Percentiles rank a stretch among this genome's conserved stretches.
Conservation (phyloP, 805 yeast species). For the Kuraishia molischiana region DNA sequence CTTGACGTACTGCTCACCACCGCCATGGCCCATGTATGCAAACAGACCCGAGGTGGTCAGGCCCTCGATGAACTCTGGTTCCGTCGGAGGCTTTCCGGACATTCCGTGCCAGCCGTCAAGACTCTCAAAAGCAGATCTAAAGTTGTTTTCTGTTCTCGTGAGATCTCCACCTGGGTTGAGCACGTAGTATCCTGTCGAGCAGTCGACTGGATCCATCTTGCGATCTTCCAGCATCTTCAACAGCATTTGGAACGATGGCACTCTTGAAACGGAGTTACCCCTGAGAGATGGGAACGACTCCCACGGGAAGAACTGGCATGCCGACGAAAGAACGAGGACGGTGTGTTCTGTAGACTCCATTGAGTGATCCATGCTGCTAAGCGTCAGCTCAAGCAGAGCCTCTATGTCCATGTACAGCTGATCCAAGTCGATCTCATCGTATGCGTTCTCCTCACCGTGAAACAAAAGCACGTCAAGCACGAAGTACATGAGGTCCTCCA, state of each 20-base stretch:
- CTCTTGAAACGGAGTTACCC: slow-evolving; percentile 51
- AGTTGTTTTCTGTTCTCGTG: slow-evolving; percentile 48
- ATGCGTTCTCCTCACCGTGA: slow-evolving; percentile 57
- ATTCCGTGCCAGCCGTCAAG: slow-evolving; percentile 42
- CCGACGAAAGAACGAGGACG: slow-evolving; percentile 58
- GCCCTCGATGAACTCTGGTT: slow-evolving; percentile 34
- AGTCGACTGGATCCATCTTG: slow-evolving; percentile 6
- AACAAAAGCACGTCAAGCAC: slow-evolving; percentile 49
- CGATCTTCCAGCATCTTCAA: slow-evolving; percentile 21
- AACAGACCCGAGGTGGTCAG: slow-evolving; percentile 39
- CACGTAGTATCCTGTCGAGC: slow-evolving; percentile 41
- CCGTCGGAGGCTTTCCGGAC: slow-evolving; percentile 47
- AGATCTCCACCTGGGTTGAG: slow-evolving; percentile 83
- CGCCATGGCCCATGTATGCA: slow-evolving; percentile 90
- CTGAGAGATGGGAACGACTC: slow-evolving; percentile 61
- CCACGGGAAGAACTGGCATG: slow-evolving; percentile 79
- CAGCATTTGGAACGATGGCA: slow-evolving; percentile 55
- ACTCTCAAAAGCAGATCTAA: slow-evolving; percentile 31
- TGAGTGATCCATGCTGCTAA: neutral
- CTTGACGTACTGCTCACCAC: slow-evolving; percentile 79
- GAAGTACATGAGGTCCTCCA: slow-evolving; percentile 58
- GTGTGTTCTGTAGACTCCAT: slow-evolving; percentile 33
- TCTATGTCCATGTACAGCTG: slow-evolving; percentile 43
- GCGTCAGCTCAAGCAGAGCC: slow-evolving; percentile 28
- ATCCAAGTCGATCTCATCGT: slow-evolving; percentile 56